These are phyloP conservation scores for Mycena maculata DNA, from an alignment of 768 basidiomycete species.

Conservation along the genomic window DNA sequence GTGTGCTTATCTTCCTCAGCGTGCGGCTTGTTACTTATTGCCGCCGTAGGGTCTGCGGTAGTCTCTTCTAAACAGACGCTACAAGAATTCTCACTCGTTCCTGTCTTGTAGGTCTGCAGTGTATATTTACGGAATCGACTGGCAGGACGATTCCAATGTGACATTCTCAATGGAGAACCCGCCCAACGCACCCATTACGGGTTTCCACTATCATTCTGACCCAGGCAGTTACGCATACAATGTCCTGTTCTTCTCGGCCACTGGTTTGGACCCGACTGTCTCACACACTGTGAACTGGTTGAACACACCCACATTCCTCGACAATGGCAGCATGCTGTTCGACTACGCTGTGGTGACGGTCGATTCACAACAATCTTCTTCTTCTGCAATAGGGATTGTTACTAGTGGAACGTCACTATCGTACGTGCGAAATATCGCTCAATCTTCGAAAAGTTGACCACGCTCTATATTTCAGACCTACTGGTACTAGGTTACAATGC, in stretches of 20 bases:
- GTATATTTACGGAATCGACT: slow-evolving; percentile 3
- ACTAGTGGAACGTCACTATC: too few relatives aligned
- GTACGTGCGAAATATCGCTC: too few relatives aligned
- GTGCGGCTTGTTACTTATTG: slow-evolving; percentile 1
- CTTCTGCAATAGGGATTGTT: too few relatives aligned
- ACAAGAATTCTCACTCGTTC: background rate
- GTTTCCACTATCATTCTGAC: background rate
- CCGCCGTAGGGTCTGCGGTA: background rate
- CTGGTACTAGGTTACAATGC: too few relatives aligned
- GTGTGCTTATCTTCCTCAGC: background rate
- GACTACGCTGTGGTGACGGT: slow-evolving; percentile 5
- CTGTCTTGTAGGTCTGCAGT: background rate
- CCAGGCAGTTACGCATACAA: background rate
- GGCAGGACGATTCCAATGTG: background rate
- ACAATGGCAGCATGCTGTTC: background rate
- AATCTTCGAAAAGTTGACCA: too few relatives aligned
- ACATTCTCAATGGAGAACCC: slow-evolving; percentile 5
- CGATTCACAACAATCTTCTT: too few relatives aligned
- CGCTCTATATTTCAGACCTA: too few relatives aligned
- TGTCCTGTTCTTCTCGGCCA: slow-evolving; percentile 8
- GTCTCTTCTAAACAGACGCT: too few relatives aligned
- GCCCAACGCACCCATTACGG: background rate
- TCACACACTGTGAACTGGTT: slow-evolving; percentile 5
- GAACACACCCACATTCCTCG: background rate
- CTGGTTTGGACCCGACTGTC: background rate